These are phyloP conservation scores for Coemansia sp. DNA, from an alignment of 192 early-diverging fungal genomes.

Conservation along the genomic window DNA sequence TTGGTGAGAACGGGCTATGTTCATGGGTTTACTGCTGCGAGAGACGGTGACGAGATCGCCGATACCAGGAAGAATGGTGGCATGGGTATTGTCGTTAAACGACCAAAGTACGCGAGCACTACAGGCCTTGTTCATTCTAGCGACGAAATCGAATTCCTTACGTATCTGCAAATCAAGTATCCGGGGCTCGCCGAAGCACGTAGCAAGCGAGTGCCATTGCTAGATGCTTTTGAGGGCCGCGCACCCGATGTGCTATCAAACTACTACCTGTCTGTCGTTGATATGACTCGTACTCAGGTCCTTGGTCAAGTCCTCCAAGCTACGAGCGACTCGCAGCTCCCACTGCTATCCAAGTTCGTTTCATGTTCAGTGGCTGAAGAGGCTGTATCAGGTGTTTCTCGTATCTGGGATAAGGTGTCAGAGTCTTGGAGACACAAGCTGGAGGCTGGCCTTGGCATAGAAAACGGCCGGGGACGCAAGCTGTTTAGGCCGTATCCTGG, in stretches of 20 bases:
- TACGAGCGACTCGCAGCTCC: background rate
- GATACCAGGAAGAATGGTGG: slow-evolving; percentile 32
- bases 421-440: background rate
- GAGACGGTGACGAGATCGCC: slow-evolving; percentile 11
- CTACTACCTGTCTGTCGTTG: slow-evolving; percentile 21
- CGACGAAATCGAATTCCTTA: slow-evolving; percentile 18
- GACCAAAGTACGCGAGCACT: background rate
- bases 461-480: background rate
- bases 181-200: slow-evolving; percentile 25
- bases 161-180: slow-evolving; percentile 21
- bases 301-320: slow-evolving; percentile 16
- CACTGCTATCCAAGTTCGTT: slow-evolving; percentile 25
- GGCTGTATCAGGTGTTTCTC: slow-evolving; percentile 18
- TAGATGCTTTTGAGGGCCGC: background rate
- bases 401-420: slow-evolving; percentile 16
- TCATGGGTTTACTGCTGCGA: background rate
- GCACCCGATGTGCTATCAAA: background rate
- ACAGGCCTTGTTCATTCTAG: background rate
- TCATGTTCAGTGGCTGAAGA: slow-evolving; percentile 37
- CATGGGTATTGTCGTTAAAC: slow-evolving; percentile 25
- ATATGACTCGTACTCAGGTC: slow-evolving; percentile 40
- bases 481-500: background rate
- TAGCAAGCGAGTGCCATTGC: slow-evolving; percentile 12
- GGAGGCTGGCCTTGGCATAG: background rate
- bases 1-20: background rate